Evolutionary conservation across 2,329 filamentous ascomycete genomes (phyloP), one percentile per base, ranked within the genome.

Genomic region (Paradendryphiella salina): DNA sequence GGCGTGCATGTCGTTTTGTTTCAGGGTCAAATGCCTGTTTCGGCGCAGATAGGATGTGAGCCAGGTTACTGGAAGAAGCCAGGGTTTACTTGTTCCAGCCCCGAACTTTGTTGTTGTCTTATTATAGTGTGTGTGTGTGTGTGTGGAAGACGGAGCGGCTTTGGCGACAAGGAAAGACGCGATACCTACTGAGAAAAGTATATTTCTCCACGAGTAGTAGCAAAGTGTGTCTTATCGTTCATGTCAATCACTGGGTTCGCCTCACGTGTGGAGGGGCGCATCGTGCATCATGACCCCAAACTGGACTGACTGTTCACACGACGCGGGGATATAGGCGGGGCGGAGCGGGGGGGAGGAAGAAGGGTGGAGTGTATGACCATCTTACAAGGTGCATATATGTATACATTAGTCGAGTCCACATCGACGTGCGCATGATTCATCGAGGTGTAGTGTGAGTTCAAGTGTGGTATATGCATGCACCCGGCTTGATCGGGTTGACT

Each of bases 271-370:
- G n/a, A 26, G n/a, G 21, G 36, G 36, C 18, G 31, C 31, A 33
- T n/a, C 14, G 31, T 33, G 31, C 21, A 38, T 26, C 13, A 11
- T 14, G 13, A 23, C 23, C 13, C 5, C 13, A 23, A 14, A 7
- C 13, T n/a, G 13, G 20, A 23, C n/a, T 17, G 28, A 32, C 44
- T 48, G 37, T 37, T 41, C 37, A 48, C 45, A 31, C 45, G 37
- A 42, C 21, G 28, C 32, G 45, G 45, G n/a, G 21, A 35, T 34
- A 35, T 37, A 28, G 44, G 44, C 37, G 45, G 45, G 36, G 45
- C 21, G 37, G 45, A 41, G 45, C 31, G 45, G 37, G 33, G 31
- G n/a, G n/a, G 44, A 26, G 23, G 26, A n/a, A 17, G n/a, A 13
- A 5, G 36, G 36, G 44, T 46, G 35, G 44, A 46, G 28, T 17